phyloP scores from a whole-genome alignment of 495 filamentous ascomycete genomes.

The Penicillium desertorum region DNA sequence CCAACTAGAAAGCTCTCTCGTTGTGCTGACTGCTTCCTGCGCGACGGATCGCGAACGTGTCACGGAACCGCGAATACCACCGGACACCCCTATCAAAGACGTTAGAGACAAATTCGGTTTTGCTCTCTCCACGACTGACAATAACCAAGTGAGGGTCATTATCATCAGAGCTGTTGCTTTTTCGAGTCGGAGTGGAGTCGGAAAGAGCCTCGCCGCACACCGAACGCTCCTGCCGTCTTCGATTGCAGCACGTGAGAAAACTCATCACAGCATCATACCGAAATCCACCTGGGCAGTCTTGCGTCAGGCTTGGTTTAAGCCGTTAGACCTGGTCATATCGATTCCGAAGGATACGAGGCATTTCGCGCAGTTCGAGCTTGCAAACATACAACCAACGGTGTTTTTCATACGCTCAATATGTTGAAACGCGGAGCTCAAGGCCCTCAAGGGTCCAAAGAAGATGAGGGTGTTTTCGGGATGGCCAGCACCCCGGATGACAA shows the following conservation, averaged over 20 bases:
- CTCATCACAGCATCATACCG: not conserved
- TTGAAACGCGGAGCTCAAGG: constrained; percentile 41
- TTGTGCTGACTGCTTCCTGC: constrained; percentile 15
- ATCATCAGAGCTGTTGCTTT: not conserved
- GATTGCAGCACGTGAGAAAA: constrained; percentile 4
- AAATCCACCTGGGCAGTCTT: not conserved
- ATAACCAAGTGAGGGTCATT: not conserved
- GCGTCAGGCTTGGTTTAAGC: constrained; percentile 3
- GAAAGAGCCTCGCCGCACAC: constrained; percentile 8
- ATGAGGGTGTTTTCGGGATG: constrained; percentile 37
- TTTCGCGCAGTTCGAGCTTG: constrained; percentile 6
- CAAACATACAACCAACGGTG: constrained; percentile 2
- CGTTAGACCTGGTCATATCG: not conserved
- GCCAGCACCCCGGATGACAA: constrained; percentile 46
- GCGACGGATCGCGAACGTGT: constrained; percentile 30
- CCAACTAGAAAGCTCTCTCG: not conserved
- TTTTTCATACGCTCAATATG: constrained; percentile 27
- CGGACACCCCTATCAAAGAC: constrained; percentile 8
- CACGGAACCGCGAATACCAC: constrained; percentile 20
- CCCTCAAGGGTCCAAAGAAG: constrained; percentile 38
- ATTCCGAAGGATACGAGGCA: constrained; percentile 10
- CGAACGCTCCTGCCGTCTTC: constrained; percentile 2
- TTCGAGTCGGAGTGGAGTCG: constrained; percentile 4
- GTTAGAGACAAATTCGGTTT: constrained; percentile 16
- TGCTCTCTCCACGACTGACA: constrained; percentile 1